Conservation (phyloP, 768 basidiomycete species). For the Russula sp. region DNA sequence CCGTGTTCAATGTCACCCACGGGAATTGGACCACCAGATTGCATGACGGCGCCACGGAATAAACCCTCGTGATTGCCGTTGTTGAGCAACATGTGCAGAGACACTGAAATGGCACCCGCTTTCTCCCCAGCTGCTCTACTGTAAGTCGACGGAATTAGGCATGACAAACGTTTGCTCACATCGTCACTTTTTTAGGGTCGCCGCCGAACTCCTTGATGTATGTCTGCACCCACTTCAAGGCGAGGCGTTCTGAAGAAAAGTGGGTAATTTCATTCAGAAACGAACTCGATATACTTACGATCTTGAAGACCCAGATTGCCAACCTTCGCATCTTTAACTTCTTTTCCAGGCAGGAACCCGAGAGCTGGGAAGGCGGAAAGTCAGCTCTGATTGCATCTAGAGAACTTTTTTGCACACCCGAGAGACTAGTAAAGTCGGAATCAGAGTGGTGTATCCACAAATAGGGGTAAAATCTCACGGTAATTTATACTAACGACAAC, state of each 20-base stretch:
- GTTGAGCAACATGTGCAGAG: constrained; percentile 45
- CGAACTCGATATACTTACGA: constrained; percentile 41
- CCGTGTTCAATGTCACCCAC: constrained; percentile 34
- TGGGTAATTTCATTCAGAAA: neutral
- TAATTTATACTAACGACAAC: constrained; percentile 36
- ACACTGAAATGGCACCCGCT: constrained; percentile 49
- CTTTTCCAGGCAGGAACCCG: constrained; percentile 52
- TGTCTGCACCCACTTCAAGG: constrained; percentile 63
- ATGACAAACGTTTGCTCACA: constrained; percentile 39
- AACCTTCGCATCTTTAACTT: constrained; percentile 50
- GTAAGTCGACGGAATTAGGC: constrained; percentile 11
- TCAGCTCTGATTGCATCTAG: neutral
- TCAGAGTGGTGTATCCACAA: neutral
- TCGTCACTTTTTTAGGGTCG: constrained; percentile 57
- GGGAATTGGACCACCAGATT: constrained; percentile 42
- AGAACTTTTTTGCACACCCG: constrained; percentile 13
- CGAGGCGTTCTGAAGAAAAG: constrained; percentile 46
- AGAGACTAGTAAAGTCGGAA: constrained; percentile 12
- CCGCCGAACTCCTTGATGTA: constrained; percentile 65
- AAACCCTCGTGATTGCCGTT: constrained; percentile 41
- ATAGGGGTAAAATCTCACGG: constrained; percentile 17
- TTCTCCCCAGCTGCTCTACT: constrained; percentile 44
- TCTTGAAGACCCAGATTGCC: constrained; percentile 69
- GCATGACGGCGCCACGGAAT: constrained; percentile 48
- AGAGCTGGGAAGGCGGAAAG: constrained; percentile 36